Percentiles rank a stretch among this genome's conserved stretches.
Conservation (phyloP, 352 stramenopile genomes). For the Albugo laibachii region DNA sequence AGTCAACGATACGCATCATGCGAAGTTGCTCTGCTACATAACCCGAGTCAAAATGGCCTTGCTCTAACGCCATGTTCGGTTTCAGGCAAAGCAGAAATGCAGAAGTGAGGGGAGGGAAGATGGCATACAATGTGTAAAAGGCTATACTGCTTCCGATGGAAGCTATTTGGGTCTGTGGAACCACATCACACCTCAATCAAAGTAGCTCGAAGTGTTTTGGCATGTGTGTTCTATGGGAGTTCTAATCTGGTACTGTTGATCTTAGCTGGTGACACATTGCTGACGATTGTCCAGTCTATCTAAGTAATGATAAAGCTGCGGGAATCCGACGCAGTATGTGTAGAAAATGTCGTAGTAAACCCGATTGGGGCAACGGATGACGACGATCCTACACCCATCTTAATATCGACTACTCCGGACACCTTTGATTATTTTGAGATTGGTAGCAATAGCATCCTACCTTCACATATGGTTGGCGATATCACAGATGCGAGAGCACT, state of each 20-base stretch:
- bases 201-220: slow-evolving; percentile 64
- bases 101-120: slow-evolving; percentile 45
- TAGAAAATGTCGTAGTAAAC: background rate
- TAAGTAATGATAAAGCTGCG: background rate
- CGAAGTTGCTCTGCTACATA: slow-evolving; percentile 58
- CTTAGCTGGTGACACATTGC: slow-evolving; percentile 57
- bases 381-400: background rate
- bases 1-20: slow-evolving; percentile 37
- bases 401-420: background rate
- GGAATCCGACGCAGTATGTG: background rate
- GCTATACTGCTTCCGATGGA: slow-evolving; percentile 64
- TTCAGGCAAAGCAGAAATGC: slow-evolving; percentile 71
- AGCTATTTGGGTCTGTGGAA: slow-evolving; percentile 58
- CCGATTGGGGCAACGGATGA: background rate
- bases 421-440: too few relatives aligned
- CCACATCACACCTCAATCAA: slow-evolving; percentile 76
- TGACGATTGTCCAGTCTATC: slow-evolving; percentile 41
- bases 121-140: slow-evolving; percentile 59
- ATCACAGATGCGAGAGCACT: too few relatives aligned
- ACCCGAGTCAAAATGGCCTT: slow-evolving; percentile 38
- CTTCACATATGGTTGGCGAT: too few relatives aligned
- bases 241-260: slow-evolving; percentile 79
- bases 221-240: slow-evolving; percentile 67
- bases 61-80: slow-evolving; percentile 35
- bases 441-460: too few relatives aligned